A percentile compares a stretch with the other conserved stretches of the same genome.
Conservation (phyloP, 352 stramenopile genomes). For the Thalassiosira livingstoniorum region DNA sequence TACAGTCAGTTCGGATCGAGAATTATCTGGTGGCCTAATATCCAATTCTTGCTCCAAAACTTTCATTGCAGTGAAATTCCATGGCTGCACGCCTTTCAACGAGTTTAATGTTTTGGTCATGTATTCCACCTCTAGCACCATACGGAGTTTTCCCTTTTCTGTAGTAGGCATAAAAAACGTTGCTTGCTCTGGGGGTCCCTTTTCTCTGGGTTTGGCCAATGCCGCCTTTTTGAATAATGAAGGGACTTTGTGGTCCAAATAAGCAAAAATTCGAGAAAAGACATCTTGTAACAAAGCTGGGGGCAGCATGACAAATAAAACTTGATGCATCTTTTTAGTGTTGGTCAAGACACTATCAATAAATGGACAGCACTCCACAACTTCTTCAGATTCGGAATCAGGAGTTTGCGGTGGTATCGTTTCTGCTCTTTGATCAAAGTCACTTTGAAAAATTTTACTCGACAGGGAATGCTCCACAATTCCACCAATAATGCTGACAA, state of each 20-base stretch:
- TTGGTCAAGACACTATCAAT: conserved; percentile 93
- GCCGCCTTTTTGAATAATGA: conserved; percentile 67
- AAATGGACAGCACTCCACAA: conserved; percentile 88
- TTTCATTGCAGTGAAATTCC: conserved; percentile 78
- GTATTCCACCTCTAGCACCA: conserved; percentile 74
- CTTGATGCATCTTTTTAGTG: conserved; percentile 94
- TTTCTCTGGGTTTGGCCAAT: conserved; percentile 33
- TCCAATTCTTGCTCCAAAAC: conserved; percentile 73
- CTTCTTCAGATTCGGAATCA: conserved; percentile 86
- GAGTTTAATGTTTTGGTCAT: conserved; percentile 78
- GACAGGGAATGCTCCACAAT: conserved; percentile 91
- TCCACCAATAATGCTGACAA: conserved; percentile 96
- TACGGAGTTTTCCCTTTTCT: conserved; percentile 71
- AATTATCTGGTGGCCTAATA: conserved; percentile 20
- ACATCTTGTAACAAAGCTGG: conserved; percentile 94
- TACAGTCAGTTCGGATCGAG: background rate
- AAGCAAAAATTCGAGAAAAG: conserved; percentile 89
- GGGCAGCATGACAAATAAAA: conserved; percentile 92
- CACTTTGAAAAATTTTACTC: conserved; percentile 59
- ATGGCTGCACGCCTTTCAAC: conserved; percentile 72
- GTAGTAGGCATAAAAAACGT: conserved; percentile 74
- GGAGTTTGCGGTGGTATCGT: conserved; percentile 50
- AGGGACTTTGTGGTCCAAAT: conserved; percentile 81
- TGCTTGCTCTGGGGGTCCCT: background rate
- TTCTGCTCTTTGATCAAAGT: conserved; percentile 73